phyloP scores from a whole-genome alignment of 1,284 basidiomycete genomes.

The Heterobasidion irregulare region DNA sequence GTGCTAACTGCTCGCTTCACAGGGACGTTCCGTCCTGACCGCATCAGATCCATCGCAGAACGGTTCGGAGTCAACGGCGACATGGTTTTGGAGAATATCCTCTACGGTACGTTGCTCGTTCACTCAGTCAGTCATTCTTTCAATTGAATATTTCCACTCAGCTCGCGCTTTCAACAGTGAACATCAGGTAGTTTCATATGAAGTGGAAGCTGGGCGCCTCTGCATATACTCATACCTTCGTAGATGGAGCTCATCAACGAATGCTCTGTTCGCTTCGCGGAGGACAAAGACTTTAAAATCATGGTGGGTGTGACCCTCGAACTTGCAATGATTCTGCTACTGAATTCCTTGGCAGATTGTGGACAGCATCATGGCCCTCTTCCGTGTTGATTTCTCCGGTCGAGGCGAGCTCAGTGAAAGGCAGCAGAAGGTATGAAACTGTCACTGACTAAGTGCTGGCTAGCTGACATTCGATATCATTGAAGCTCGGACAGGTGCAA shows the following conservation, averaged over 20 bases:
- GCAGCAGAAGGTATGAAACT: slow-evolving; percentile 68
- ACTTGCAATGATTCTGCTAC: neutral
- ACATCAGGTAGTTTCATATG: slow-evolving; percentile 46
- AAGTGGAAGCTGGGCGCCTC: neutral
- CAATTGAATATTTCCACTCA: slow-evolving; percentile 13
- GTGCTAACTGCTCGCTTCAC: neutral
- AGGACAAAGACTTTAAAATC: slow-evolving; percentile 74
- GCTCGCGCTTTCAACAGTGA: slow-evolving; percentile 85
- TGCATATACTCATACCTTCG: neutral
- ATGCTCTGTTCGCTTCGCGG: slow-evolving; percentile 70
- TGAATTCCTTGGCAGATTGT: slow-evolving; percentile 52
- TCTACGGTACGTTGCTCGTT: slow-evolving; percentile 50
- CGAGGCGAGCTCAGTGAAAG: slow-evolving; percentile 88
- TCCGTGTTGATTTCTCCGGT: slow-evolving; percentile 88
- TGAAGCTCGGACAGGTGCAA: neutral
- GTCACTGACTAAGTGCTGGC: neutral
- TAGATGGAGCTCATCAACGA: slow-evolving; percentile 15
- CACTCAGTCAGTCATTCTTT: neutral
- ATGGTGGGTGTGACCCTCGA: slow-evolving; percentile 33
- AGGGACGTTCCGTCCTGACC: slow-evolving; percentile 91
- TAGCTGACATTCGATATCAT: too few relatives aligned
- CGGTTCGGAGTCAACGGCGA: slow-evolving; percentile 84
- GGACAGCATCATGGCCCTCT: slow-evolving; percentile 93
- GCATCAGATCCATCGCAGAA: slow-evolving; percentile 83
- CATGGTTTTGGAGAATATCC: slow-evolving; percentile 82